Percentiles rank a stretch among this genome's conserved stretches.
These are phyloP conservation scores for Umbellularia californica DNA, from an alignment of 164 flowering plant species.

Conservation along the genomic window DNA sequence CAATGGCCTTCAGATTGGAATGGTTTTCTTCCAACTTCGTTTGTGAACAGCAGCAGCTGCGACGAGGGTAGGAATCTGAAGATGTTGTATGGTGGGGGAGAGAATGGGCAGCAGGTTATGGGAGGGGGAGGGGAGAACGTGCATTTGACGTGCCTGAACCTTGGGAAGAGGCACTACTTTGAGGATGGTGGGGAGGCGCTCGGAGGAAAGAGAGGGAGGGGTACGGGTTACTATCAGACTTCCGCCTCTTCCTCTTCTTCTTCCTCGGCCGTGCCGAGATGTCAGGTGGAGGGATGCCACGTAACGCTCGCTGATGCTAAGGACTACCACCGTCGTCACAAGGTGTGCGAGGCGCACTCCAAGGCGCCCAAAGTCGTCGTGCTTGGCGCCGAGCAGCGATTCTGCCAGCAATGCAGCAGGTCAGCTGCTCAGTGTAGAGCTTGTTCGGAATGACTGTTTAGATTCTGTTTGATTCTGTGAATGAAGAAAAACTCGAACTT, in stretches of 20 bases:
- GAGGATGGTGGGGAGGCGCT: constrained; percentile 31
- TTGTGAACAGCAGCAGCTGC: no score
- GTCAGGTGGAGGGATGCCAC: constrained; percentile 75
- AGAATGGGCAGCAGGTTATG: background rate
- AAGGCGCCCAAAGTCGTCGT: constrained; percentile 65
- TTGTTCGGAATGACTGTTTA: no score
- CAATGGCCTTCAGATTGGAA: no score
- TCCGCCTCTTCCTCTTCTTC: constrained; percentile 12
- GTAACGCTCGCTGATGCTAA: constrained; percentile 47
- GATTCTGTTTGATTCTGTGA: no score
- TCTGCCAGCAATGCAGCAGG: constrained; percentile 90
- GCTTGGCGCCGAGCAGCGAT: constrained; percentile 56
- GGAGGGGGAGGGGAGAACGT: background rate
- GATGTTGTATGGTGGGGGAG: background rate
- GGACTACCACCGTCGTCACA: constrained; percentile 70
- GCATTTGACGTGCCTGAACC: constrained; percentile 41
- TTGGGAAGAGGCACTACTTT: constrained; percentile 64
- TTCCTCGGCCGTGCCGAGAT: constrained; percentile 35
- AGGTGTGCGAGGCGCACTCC: constrained; percentile 76
- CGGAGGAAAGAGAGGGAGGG: constrained; percentile 34
- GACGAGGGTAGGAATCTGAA: no score
- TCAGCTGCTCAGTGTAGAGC: background rate
- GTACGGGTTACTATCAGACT: background rate
- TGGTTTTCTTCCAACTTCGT: background rate
- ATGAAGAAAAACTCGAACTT: no score